Percentiles rank a stretch among this genome's conserved stretches.
These are phyloP conservation scores for Ampelocalamus luodianensis DNA, from an alignment of 176 grass and related monocot genomes.

Conservation along the genomic window DNA sequence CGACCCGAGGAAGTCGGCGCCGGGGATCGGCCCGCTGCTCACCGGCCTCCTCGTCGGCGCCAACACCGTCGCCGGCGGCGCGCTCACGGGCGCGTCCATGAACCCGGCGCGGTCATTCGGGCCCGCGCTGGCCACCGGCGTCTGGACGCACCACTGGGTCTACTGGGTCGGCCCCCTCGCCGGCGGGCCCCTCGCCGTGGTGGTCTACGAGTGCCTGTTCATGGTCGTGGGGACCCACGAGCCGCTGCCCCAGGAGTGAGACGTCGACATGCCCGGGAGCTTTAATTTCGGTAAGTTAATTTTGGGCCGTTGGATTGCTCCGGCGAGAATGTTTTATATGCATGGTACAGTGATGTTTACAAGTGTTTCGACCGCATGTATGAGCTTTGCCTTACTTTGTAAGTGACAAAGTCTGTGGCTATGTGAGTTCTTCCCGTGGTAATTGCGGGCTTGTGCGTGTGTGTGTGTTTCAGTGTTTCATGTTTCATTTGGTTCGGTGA, in stretches of 20 bases:
- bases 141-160: conserved; percentile 88
- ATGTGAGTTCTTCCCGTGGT: neutral
- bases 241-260: conserved; percentile 58
- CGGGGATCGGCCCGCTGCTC: conserved; percentile 62
- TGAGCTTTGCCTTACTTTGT: neutral
- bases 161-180: conserved; percentile 87
- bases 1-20: conserved; percentile 58
- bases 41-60: conserved; percentile 78
- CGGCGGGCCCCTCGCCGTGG: conserved; percentile 65
- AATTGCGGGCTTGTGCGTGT: neutral
- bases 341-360: neutral
- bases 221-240: conserved; percentile 32
- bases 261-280: neutral
- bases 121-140: conserved; percentile 60
- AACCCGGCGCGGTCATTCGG: conserved; percentile 89
- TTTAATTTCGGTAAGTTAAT: neutral
- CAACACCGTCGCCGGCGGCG: conserved; percentile 78
- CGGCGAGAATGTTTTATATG: neutral
- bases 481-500: neutral
- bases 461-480: neutral
- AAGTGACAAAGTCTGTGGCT: neutral
- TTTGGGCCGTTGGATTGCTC: conserved; percentile 13
- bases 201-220: conserved; percentile 75
- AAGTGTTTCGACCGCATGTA: neutral
- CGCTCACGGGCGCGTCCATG: conserved; percentile 90